A percentile compares a stretch with the other conserved stretches of the same genome.
Evolutionary conservation across 768 basidiomycete species (phyloP).

Genomic region (Suillus discolor): DNA sequence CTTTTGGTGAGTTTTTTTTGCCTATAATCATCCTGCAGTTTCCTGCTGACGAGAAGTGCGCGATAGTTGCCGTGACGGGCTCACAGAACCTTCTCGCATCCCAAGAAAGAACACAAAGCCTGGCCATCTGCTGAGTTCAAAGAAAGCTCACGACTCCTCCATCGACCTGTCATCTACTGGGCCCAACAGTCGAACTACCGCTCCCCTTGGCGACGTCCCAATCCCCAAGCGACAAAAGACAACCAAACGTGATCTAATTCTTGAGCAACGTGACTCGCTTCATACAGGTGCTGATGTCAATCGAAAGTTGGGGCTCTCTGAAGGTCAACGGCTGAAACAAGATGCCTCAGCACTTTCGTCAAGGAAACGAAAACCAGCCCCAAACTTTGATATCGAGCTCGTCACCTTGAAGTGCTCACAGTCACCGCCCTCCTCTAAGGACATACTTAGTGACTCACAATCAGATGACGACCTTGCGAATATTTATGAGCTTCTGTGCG

Average conservation of each 20-base stretch:
- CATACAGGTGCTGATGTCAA: constrained; percentile 47
- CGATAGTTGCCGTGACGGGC: constrained; percentile 74
- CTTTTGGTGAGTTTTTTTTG: constrained; percentile 56
- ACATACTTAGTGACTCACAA: constrained; percentile 40
- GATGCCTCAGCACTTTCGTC: constrained; percentile 8
- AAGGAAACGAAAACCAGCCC: constrained; percentile 24
- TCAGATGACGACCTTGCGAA: constrained; percentile 40
- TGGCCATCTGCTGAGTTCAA: constrained; percentile 1
- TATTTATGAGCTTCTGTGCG: constrained; percentile 34
- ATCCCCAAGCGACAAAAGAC: constrained; percentile 27
- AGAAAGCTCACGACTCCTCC: not conserved
- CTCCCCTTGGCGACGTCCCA: not conserved
- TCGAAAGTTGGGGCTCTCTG: constrained; percentile 37
- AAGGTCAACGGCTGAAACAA: constrained; percentile 50
- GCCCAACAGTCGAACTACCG: not conserved
- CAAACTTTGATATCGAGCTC: constrained; percentile 56
- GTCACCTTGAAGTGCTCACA: constrained; percentile 30
- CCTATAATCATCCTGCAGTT: not conserved
- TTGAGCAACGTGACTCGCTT: constrained; percentile 44
- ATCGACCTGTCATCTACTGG: not conserved
- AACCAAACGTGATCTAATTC: constrained; percentile 27
- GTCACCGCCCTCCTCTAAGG: constrained; percentile 20
- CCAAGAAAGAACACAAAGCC: constrained; percentile 35
- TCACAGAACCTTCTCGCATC: constrained; percentile 50
- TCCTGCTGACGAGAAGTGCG: constrained; percentile 10